Base-by-base conservation (phyloP, 192 early-diverging fungal species). In the Coemansia pectinata region DNA sequence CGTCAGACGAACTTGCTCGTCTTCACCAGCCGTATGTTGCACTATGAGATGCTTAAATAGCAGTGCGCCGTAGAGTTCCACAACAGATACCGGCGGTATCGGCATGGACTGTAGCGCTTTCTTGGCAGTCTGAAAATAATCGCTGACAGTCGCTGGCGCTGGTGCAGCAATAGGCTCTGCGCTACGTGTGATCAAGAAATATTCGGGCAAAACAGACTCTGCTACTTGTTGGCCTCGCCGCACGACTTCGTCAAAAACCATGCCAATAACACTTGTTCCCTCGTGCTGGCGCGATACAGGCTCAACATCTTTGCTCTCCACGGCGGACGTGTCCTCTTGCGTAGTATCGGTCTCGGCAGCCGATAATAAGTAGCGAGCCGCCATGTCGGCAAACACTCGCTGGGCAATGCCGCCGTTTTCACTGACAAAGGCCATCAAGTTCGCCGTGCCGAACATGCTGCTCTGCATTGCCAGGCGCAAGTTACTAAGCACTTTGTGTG, bases 381-480 rank as follows among this genome's bases (percentile, higher is more conserved):
- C 85, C 5, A 85, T 74, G 29, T 88, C 79, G 2, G 71, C 65
- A 63, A 79, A 75, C 14, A 86, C 73, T 27, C 70, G 82, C 36
- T 72, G 69, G 15, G 83, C 74, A 44, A 86, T 68, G 42, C 55
- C 67, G 29, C 70, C 60, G 17, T 77, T 67, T 25, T 82, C 63
- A 12, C 31, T 67, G n/a, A 80, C 75, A 58, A 82, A 75, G 6
- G 69, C 61, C 6, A 57, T 53, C 27, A 82, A 48, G 29, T 76
- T 79, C 0, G 85, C 23, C 0, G 72, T 72, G 45, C 78, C 85
- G 40, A 90, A 85, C 85, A 83, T 29, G 79, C 73, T 70, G 84
- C 72, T 52, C 75, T 81, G 91, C 91, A 94, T 70, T 74, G 91
- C 65, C 77, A 82, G 62, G 14, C 68, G 69, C 21, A 85, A 47